phyloP scores from a whole-genome alignment of 768 basidiomycete genomes.

The Mycena sanguinolenta region DNA sequence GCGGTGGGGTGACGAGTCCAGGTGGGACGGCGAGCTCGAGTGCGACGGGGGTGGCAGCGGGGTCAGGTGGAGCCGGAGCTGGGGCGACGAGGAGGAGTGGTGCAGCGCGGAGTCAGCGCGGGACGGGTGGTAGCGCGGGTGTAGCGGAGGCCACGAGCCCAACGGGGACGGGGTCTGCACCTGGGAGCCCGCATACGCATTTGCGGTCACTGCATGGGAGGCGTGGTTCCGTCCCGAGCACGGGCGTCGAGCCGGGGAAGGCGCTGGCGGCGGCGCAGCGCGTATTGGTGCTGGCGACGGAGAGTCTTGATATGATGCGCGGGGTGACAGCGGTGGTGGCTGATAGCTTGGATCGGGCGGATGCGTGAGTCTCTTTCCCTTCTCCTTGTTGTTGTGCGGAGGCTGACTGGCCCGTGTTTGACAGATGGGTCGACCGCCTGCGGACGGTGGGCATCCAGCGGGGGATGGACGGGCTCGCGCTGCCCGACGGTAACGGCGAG shows the following conservation, averaged over 20 bases:
- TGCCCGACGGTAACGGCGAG: constrained; percentile 33
- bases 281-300: constrained; percentile 86
- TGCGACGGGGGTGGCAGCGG: constrained; percentile 46
- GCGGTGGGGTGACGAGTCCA: constrained; percentile 33
- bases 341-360: constrained; percentile 89
- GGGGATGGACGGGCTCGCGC: constrained; percentile 44
- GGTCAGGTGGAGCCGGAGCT: constrained; percentile 40
- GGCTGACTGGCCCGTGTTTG: constrained; percentile 12
- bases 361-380: constrained; percentile 68
- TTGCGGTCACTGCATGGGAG: constrained; percentile 37
- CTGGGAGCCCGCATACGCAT: constrained; percentile 46
- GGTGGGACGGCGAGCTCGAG: constrained; percentile 47
- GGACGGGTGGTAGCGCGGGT: constrained; percentile 45
- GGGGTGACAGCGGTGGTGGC: constrained; percentile 90
- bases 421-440: constrained; percentile 87
- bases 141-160: constrained; percentile 40
- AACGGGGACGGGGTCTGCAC: constrained; percentile 37
- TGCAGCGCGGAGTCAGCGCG: constrained; percentile 56
- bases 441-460: constrained; percentile 84
- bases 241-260: constrained; percentile 57
- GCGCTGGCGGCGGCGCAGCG: constrained; percentile 84
- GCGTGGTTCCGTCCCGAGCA: constrained; percentile 21
- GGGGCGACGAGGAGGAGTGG: constrained; percentile 46
- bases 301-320: constrained; percentile 93
- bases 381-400: constrained; percentile 1